Percentiles rank a stretch among this genome's conserved stretches.
Evolutionary conservation across 306 rosid genomes (phyloP).

Genomic region (Citrullus amarus): DNA sequence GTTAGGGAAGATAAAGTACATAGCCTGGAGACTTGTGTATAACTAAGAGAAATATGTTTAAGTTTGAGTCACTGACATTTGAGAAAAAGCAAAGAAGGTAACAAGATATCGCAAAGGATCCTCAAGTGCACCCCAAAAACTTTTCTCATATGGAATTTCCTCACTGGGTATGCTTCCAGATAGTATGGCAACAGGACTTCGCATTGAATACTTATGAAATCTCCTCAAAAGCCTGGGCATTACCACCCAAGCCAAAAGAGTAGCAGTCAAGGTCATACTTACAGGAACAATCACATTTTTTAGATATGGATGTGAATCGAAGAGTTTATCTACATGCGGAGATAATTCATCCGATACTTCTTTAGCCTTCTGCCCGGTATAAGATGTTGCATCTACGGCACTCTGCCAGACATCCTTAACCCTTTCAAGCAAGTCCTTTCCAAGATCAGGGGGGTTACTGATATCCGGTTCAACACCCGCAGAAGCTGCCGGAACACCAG

Average conservation of each 20-base stretch:
- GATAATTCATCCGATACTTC: constrained; percentile 49
- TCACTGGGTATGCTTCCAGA: constrained; percentile 24
- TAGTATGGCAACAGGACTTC: constrained; percentile 39
- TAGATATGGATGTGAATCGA: constrained; percentile 64
- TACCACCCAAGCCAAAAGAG: constrained; percentile 69
- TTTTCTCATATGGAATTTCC: constrained; percentile 62
- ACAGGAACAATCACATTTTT: constrained; percentile 48
- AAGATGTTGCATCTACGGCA: constrained; percentile 41
- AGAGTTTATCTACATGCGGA: constrained; percentile 48
- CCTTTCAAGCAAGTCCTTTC: constrained; percentile 43
- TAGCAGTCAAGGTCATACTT: constrained; percentile 45
- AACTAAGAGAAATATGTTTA: constrained; percentile 4
- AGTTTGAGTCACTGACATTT: constrained; percentile 49
- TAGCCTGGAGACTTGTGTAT: background rate
- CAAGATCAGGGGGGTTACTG: constrained; percentile 21
- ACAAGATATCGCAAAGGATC: constrained; percentile 71
- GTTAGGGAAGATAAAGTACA: background rate
- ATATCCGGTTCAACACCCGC: constrained; percentile 35
- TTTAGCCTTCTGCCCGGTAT: constrained; percentile 47
- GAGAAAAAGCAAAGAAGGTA: constrained; percentile 75
- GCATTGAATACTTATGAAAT: constrained; percentile 54
- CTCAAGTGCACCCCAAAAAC: constrained; percentile 92
- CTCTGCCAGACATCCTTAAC: constrained; percentile 47
- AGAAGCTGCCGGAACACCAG: constrained; percentile 35
- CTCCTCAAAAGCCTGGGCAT: constrained; percentile 77